Conservation (phyloP, 768 basidiomycete genomes). For the Macrolepiota albuminosa region DNA sequence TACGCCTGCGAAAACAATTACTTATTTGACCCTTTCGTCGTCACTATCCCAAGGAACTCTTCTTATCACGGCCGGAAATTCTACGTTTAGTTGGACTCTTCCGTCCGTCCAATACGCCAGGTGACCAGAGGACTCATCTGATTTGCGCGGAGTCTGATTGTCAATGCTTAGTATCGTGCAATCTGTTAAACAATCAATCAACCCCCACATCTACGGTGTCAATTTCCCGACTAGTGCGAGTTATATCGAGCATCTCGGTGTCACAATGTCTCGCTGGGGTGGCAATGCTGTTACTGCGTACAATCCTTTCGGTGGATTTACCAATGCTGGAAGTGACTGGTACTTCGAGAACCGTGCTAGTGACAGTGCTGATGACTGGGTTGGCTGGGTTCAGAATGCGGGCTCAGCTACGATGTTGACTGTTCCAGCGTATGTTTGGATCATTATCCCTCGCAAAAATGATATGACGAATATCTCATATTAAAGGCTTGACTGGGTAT, state of each 20-base stretch:
- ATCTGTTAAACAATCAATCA: conserved; percentile 33
- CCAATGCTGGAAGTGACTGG: conserved; percentile 53
- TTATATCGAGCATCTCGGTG: conserved; percentile 44
- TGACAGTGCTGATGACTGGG: conserved; percentile 43
- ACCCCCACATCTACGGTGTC: conserved; percentile 46
- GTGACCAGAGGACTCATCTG: conserved; percentile 17
- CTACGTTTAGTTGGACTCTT: conserved; percentile 36
- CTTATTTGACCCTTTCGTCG: conserved; percentile 39
- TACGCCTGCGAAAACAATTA: conserved; percentile 42
- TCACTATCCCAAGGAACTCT: conserved; percentile 38
- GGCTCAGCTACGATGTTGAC: conserved; percentile 40
- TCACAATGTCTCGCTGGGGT: conserved; percentile 49
- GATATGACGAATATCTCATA: neutral
- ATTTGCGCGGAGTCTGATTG: neutral
- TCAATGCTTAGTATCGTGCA: conserved; percentile 28
- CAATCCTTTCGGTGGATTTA: conserved; percentile 46
- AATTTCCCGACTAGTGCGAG: conserved; percentile 46
- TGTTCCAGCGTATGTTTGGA: conserved; percentile 40
- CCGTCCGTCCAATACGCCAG: conserved; percentile 39
- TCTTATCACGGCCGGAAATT: conserved; percentile 34
- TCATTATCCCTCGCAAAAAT: neutral
- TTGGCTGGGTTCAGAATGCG: conserved; percentile 42
- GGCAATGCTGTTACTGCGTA: conserved; percentile 53
- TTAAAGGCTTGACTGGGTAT: conserved; percentile 49
- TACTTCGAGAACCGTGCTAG: conserved; percentile 49